Conservation (phyloP, 1,284 basidiomycete species). For the Trichosporon sp. region DNA sequence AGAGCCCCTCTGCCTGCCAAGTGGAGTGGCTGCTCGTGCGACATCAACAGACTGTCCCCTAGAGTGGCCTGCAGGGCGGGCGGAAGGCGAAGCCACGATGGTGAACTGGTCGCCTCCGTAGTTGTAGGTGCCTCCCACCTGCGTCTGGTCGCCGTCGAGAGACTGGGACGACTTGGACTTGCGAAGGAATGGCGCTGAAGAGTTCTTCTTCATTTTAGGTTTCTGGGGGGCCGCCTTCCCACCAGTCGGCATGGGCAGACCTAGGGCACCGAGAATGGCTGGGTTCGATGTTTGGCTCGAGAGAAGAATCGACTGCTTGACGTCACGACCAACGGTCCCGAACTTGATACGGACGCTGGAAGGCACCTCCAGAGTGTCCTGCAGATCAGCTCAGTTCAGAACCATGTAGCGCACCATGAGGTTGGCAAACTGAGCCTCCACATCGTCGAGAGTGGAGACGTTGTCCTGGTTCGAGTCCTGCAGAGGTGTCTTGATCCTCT, state of each 20-base stretch:
- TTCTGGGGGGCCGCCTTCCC: slow-evolving; percentile 7
- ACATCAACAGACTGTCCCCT: slow-evolving; percentile 28
- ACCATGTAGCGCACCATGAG: slow-evolving; percentile 29
- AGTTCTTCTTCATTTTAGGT: slow-evolving; percentile 30
- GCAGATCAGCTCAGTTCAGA: neutral
- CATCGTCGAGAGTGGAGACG: slow-evolving; percentile 14
- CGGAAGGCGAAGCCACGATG: slow-evolving; percentile 34
- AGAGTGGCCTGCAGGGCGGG: neutral
- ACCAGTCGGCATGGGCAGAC: slow-evolving; percentile 26
- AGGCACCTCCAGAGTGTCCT: slow-evolving; percentile 43
- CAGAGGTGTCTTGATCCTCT: slow-evolving; percentile 17
- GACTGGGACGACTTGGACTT: slow-evolving; percentile 37
- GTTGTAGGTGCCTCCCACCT: slow-evolving; percentile 5
- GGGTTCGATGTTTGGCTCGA: slow-evolving; percentile 38
- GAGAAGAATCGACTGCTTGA: slow-evolving; percentile 40
- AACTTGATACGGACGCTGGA: slow-evolving; percentile 40
- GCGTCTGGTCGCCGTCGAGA: slow-evolving; percentile 12
- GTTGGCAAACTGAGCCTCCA: slow-evolving; percentile 37
- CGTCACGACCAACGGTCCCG: slow-evolving; percentile 33
- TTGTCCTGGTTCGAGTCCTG: slow-evolving; percentile 14
- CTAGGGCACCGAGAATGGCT: slow-evolving; percentile 34
- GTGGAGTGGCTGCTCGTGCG: slow-evolving; percentile 11
- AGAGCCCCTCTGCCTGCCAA: neutral
- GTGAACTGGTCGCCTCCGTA: slow-evolving; percentile 35
- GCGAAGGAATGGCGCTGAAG: slow-evolving; percentile 38